Evolutionary conservation across 2,329 filamentous ascomycete species (phyloP).

Genomic region (Sporothrix luriei): DNA sequence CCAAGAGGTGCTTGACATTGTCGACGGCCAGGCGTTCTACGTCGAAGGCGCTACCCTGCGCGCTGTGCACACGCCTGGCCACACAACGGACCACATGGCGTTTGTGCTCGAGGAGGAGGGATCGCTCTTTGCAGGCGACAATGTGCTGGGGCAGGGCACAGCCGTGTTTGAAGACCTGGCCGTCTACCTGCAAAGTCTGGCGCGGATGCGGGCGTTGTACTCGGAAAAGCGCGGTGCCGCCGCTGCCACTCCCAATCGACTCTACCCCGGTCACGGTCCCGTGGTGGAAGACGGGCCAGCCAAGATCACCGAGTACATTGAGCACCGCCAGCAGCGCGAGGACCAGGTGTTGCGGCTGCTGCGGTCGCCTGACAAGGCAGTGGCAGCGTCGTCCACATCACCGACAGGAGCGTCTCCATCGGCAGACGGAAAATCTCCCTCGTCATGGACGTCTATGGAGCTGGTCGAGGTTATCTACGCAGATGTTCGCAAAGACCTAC

Average conservation of each 20-base stretch:
- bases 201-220: constrained; percentile 63
- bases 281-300: constrained; percentile 71
- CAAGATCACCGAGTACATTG: constrained; percentile 80
- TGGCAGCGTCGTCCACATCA: background rate
- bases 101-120: constrained; percentile 64
- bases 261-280: constrained; percentile 86
- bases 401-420: background rate
- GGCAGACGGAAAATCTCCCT: background rate
- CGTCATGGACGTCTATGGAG: constrained; percentile 70
- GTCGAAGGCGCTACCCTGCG: constrained; percentile 60
- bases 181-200: constrained; percentile 62
- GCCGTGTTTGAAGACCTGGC: constrained; percentile 71
- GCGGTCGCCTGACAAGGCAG: constrained; percentile 40
- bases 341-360: constrained; percentile 72
- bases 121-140: constrained; percentile 74
- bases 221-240: constrained; percentile 64
- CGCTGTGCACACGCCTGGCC: constrained; percentile 68
- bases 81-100: constrained; percentile 70
- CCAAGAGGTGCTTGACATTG: constrained; percentile 40
- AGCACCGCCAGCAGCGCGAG: constrained; percentile 78
- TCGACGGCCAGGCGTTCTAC: constrained; percentile 54
- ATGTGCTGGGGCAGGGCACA: constrained; percentile 73
- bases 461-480: constrained; percentile 87
- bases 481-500: constrained; percentile 74
- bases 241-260: constrained; percentile 57